These are phyloP conservation scores for Dalbergia cochinchinensis DNA, from an alignment of 306 rosid genomes.

Conservation along the genomic window DNA sequence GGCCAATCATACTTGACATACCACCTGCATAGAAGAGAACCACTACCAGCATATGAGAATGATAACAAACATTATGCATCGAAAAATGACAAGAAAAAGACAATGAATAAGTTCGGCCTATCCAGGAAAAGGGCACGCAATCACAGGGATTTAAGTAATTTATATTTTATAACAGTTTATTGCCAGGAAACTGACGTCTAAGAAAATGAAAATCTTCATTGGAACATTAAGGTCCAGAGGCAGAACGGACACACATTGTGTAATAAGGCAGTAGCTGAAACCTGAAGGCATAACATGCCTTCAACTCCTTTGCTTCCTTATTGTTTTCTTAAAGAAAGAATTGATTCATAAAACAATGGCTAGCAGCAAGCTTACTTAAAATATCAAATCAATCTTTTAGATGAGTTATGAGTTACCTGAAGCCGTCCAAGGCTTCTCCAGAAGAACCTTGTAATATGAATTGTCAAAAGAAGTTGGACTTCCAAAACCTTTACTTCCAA, in stretches of 20 bases:
- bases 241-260: constrained; percentile 21
- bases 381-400: constrained; percentile 14
- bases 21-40: constrained; percentile 62
- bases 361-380: constrained; percentile 20
- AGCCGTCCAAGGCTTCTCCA: constrained; percentile 77
- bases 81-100: background rate
- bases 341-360: constrained; percentile 22
- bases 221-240: constrained; percentile 36
- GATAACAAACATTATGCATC: background rate
- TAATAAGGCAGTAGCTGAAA: constrained; percentile 8
- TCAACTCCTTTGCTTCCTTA: constrained; percentile 27
- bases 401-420: constrained; percentile 62
- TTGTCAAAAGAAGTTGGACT: constrained; percentile 83
- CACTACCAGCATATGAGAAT: constrained; percentile 35
- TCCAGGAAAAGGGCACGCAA: constrained; percentile 19
- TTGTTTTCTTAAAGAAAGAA: constrained; percentile 14
- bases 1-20: constrained; percentile 89
- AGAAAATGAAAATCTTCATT: constrained; percentile 28
- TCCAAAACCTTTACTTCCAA: constrained; percentile 96
- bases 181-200: background rate
- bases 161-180: constrained; percentile 10
- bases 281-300: background rate
- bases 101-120: too few species aligned
- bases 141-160: constrained; percentile 17
- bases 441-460: constrained; percentile 87